These are phyloP conservation scores for Sclerotinia glacialis DNA, from an alignment of 2,329 filamentous ascomycete species.

Conservation along the genomic window DNA sequence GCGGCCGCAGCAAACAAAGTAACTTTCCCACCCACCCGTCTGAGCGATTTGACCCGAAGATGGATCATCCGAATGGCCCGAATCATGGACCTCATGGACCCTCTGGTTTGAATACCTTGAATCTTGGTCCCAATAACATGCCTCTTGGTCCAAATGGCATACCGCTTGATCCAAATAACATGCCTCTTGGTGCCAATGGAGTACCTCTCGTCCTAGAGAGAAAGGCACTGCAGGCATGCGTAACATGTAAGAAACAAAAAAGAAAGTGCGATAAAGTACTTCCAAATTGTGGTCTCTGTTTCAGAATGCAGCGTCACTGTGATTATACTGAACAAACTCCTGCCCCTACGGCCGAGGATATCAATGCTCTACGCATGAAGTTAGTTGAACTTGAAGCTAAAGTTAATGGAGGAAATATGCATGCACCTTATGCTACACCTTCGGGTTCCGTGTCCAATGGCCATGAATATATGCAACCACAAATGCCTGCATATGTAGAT, in stretches of 20 bases:
- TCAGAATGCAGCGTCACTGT: constrained; percentile 44
- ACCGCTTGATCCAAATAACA: too few species aligned
- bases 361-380: constrained; percentile 42
- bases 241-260: constrained; percentile 49
- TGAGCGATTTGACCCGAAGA: constrained; percentile 12
- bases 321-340: constrained; percentile 44
- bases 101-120: background rate
- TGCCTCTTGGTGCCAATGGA: background rate
- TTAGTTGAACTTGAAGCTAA: constrained; percentile 43
- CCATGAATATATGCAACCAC: constrained; percentile 28
- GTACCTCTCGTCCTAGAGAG: constrained; percentile 12
- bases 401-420: constrained; percentile 36
- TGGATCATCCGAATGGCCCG: constrained; percentile 12
- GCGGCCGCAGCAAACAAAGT: constrained; percentile 16
- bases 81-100: background rate
- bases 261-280: constrained; percentile 52
- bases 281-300: constrained; percentile 49
- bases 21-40: background rate
- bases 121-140: too few species aligned
- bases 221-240: constrained; percentile 45
- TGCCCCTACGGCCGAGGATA: constrained; percentile 43
- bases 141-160: background rate
- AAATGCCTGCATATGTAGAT: constrained; percentile 28
- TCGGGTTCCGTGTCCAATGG: constrained; percentile 20
- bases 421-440: constrained; percentile 33